Evolutionary conservation across 495 filamentous ascomycete genomes (phyloP).

Genomic region (Penicillium angulare): DNA sequence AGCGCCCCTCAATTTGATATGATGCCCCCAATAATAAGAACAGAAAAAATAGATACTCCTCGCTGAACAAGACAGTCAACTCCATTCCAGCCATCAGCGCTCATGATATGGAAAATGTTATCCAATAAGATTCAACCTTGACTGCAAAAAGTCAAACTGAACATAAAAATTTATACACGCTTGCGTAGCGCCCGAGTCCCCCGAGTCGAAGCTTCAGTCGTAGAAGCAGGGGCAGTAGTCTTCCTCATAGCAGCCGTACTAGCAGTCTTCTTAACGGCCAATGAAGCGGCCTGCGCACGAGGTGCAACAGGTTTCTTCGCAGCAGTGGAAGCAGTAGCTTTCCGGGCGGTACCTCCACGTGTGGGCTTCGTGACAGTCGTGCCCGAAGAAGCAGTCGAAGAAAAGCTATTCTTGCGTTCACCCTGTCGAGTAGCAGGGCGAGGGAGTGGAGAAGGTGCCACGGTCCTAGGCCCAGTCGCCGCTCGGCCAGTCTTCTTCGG

Average conservation of each 20-base stretch:
- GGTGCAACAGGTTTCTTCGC: slow-evolving; percentile 43
- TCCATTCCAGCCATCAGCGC: not conserved
- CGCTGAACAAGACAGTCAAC: too few species aligned
- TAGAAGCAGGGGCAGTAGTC: slow-evolving; percentile 31
- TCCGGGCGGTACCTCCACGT: slow-evolving; percentile 45
- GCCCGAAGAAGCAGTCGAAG: slow-evolving; percentile 46
- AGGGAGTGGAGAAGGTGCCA: slow-evolving; percentile 33
- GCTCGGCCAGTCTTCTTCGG: slow-evolving; percentile 31
- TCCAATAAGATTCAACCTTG: not conserved
- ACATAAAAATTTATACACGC: slow-evolving; percentile 29
- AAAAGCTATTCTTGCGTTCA: slow-evolving; percentile 42
- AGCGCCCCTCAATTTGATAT: too few species aligned
- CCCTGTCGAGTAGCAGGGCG: slow-evolving; percentile 44
- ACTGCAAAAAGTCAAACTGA: not conserved
- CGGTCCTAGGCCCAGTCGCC: slow-evolving; percentile 27
- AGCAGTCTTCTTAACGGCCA: slow-evolving; percentile 36
- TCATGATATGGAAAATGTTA: not conserved
- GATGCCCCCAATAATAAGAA: too few species aligned
- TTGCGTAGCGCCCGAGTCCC: slow-evolving; percentile 49
- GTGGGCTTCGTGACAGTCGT: slow-evolving; percentile 62
- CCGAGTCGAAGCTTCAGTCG: slow-evolving; percentile 29
- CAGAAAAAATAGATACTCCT: too few species aligned
- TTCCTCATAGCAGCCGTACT: slow-evolving; percentile 34
- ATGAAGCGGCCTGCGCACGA: slow-evolving; percentile 32
- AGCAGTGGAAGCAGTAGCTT: slow-evolving; percentile 44